A percentile compares a stretch with the other conserved stretches of the same genome.
These are phyloP conservation scores for Saxophila tyrrhenica DNA, from an alignment of 495 filamentous ascomycete genomes.

Conservation along the genomic window DNA sequence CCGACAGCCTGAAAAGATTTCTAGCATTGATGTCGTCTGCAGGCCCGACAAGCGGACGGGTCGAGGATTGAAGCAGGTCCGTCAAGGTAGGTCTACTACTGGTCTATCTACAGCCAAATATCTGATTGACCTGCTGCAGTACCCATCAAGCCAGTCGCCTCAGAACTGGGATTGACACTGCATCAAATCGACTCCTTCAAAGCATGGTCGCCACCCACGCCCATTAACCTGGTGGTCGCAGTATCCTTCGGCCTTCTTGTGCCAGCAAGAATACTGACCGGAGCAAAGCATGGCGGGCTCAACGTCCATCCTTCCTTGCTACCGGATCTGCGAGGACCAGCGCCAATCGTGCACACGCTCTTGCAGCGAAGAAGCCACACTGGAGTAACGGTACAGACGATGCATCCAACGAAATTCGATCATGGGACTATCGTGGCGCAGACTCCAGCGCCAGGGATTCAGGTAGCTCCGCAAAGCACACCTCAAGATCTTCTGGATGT, in stretches of 20 bases:
- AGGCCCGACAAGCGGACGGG: conserved; percentile 64
- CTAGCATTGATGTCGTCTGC: conserved; percentile 80
- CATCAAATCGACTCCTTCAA: conserved; percentile 71
- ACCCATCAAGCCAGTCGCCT: conserved; percentile 58
- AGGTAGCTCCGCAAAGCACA: conserved; percentile 31
- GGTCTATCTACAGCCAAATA: background rate
- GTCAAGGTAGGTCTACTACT: conserved; percentile 42
- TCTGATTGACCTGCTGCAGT: conserved; percentile 40
- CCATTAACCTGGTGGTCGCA: conserved; percentile 75
- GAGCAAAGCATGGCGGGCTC: conserved; percentile 67
- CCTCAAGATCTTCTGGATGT: conserved; percentile 28
- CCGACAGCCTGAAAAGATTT: conserved; percentile 41
- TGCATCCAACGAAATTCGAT: conserved; percentile 67
- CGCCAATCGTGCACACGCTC: conserved; percentile 64
- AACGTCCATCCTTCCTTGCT: conserved; percentile 94
- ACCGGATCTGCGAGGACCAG: conserved; percentile 62
- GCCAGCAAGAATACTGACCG: conserved; percentile 59
- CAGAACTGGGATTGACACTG: conserved; percentile 49
- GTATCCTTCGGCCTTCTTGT: conserved; percentile 95
- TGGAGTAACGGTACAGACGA: conserved; percentile 74
- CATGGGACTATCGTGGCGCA: conserved; percentile 63
- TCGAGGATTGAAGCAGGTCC: conserved; percentile 57
- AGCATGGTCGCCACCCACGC: conserved; percentile 61
- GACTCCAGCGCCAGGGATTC: conserved; percentile 43
- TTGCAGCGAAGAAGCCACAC: conserved; percentile 44